Evolutionary conservation across 1,284 basidiomycete genomes (phyloP).

Genomic region (Mycosarcoma maydis): DNA sequence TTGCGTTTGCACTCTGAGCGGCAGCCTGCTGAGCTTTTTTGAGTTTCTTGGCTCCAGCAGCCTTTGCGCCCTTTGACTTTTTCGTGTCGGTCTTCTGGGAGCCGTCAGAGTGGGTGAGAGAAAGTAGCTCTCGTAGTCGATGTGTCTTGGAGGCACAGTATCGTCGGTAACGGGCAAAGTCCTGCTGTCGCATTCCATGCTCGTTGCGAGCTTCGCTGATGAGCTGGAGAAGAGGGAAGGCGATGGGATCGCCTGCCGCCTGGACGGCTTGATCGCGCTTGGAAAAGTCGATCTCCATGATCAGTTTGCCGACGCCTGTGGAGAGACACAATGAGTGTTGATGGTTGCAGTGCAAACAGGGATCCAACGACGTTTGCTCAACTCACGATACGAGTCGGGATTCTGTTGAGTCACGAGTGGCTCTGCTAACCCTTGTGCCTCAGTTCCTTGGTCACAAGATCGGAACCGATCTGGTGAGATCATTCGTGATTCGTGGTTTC

Average conservation of each 20-base stretch:
- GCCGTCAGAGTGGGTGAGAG: conserved; percentile 75
- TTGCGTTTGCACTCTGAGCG: conserved; percentile 56
- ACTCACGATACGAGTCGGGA: no score
- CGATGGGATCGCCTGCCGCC: conserved; percentile 29
- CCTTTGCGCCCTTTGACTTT: conserved; percentile 34
- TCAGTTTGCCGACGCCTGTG: not conserved
- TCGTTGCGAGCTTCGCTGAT: conserved; percentile 88
- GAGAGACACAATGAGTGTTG: no score
- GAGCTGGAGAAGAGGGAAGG: conserved; percentile 76
- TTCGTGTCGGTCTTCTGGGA: conserved; percentile 26
- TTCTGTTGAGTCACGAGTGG: no score
- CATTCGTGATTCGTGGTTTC: no score
- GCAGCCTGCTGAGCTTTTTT: conserved; percentile 45
- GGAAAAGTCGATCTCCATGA: conserved; percentile 38
- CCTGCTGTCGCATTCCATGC: conserved; percentile 88
- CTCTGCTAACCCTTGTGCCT: no score
- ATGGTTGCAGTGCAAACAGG: no score
- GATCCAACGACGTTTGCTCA: no score
- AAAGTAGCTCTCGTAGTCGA: conserved; percentile 82
- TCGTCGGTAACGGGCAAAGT: conserved; percentile 83
- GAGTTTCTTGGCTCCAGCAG: conserved; percentile 47
- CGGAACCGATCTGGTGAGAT: no score
- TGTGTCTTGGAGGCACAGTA: conserved; percentile 91
- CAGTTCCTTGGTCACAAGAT: no score
- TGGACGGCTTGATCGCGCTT: conserved; percentile 23